Evolutionary conservation across 2,329 filamentous ascomycete species (phyloP), one percentile per base, ranked within the genome.

Genomic region (Cladosporium phlei): DNA sequence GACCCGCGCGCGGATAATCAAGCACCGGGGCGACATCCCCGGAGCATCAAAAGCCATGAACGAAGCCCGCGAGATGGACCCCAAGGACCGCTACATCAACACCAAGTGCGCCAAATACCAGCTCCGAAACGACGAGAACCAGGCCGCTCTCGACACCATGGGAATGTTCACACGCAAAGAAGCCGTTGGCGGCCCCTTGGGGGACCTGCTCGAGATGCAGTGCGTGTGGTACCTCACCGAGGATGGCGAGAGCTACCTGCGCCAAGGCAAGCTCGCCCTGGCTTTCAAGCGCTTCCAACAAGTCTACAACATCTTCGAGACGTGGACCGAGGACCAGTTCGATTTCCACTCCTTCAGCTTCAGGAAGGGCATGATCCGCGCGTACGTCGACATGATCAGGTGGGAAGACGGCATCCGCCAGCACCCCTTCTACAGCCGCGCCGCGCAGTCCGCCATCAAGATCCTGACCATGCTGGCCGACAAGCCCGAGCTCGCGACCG

Each of bases 301-400:
- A 17, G 80, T 98, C 48, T 84, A 85, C 65, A 88, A 87, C 68
- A 94, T 98, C 55, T 98, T 98, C 60, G 91, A 97, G 55, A 82
- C 88, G 16, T 98, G 93, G 93, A 86, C 95, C 63, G 94, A 98
- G 65, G 93, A 98, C 59, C 93, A 98, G 62, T 96, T 97, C 60
- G 93, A 98, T 66, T 98, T 98, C 74, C 94, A 98, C 74, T 88
- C 82, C 65, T 98, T 98, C 69, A 96, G 89, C 16, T 74, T 98
- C n/a, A 78, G 93, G 16, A 98, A 97, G 68, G 94, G 94, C 11
- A 91, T 95, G 74, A 88, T 97, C 51, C 78, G 91, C 47, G 87
- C 93, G 1, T 98, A 98, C 63, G 75, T 98, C 30, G 90, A 96
- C 58, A 95, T 98, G 88, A 77, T 98, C 37, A 81, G 86, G 57